phyloP scores from a whole-genome alignment of 345 rosid species.

The Gossypium ekmanianum region DNA sequence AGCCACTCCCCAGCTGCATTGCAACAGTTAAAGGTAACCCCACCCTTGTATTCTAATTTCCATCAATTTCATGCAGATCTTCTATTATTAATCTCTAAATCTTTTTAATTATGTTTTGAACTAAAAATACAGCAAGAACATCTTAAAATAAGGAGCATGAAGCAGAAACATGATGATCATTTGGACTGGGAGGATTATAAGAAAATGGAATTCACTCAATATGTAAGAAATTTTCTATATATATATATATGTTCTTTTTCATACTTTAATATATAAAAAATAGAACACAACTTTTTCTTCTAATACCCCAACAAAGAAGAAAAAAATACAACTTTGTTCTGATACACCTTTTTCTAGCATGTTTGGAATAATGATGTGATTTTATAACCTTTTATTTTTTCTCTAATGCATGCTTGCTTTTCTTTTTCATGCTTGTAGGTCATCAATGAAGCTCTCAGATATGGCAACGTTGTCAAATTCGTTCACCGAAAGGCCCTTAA shows the following conservation, averaged over 20 bases:
- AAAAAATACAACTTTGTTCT: background rate
- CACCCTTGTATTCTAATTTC: background rate
- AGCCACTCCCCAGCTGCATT: constrained; percentile 35
- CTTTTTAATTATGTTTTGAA: background rate
- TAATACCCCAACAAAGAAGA: background rate
- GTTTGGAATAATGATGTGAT: constrained; percentile 10
- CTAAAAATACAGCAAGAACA: constrained; percentile 33
- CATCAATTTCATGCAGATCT: background rate
- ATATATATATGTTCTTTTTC: background rate
- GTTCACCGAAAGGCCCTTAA: constrained; percentile 58
- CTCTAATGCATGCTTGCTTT: background rate
- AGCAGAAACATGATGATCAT: constrained; percentile 37
- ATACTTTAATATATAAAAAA: background rate
- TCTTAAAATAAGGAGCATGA: constrained; percentile 33
- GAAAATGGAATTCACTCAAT: constrained; percentile 48
- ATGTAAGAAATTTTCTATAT: constrained; percentile 25
- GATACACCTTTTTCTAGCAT: background rate
- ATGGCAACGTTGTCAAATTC: constrained; percentile 54
- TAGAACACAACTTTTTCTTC: background rate
- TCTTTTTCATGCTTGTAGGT: constrained; percentile 30
- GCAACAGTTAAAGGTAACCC: constrained; percentile 39
- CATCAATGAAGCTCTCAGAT: constrained; percentile 53
- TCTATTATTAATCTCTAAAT: background rate
- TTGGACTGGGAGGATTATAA: constrained; percentile 54
- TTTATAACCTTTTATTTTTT: constrained; percentile 2